phyloP scores from a whole-genome alignment of 1,284 basidiomycete genomes.

The Microbotryum violaceum region DNA sequence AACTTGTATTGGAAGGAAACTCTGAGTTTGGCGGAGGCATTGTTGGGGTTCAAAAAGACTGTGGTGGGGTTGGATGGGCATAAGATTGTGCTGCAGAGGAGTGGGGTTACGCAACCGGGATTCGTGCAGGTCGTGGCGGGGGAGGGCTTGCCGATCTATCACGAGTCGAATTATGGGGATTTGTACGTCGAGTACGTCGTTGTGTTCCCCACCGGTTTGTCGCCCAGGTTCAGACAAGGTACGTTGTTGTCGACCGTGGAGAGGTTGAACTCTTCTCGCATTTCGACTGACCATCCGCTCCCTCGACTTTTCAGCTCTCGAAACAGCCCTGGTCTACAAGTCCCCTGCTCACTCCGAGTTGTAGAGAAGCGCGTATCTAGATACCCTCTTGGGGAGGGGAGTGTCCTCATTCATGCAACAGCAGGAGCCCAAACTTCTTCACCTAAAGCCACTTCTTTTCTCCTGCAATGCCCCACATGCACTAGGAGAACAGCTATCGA shows the following conservation, averaged over 20 bases:
- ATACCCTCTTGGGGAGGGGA: no score
- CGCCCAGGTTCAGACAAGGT: constrained; percentile 32
- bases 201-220: constrained; percentile 66
- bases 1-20: constrained; percentile 83
- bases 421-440: no score
- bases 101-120: constrained; percentile 81
- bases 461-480: no score
- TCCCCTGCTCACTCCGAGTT: no score
- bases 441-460: no score
- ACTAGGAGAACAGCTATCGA: no score
- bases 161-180: constrained; percentile 55
- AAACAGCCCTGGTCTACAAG: no score
- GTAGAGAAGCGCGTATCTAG: no score
- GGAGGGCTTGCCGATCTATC: constrained; percentile 54
- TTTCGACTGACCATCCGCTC: no score
- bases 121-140: constrained; percentile 75
- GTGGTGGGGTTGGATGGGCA: constrained; percentile 85
- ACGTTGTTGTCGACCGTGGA: neutral
- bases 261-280: no score
- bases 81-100: constrained; percentile 59
- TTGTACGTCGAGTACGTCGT: constrained; percentile 86
- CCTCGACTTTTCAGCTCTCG: no score
- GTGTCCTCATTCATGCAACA: no score
- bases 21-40: constrained; percentile 79
- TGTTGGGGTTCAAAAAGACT: constrained; percentile 73